Evolutionary conservation across 495 filamentous ascomycete genomes (phyloP).

Genomic region (Aspergillus carlsbadensis): DNA sequence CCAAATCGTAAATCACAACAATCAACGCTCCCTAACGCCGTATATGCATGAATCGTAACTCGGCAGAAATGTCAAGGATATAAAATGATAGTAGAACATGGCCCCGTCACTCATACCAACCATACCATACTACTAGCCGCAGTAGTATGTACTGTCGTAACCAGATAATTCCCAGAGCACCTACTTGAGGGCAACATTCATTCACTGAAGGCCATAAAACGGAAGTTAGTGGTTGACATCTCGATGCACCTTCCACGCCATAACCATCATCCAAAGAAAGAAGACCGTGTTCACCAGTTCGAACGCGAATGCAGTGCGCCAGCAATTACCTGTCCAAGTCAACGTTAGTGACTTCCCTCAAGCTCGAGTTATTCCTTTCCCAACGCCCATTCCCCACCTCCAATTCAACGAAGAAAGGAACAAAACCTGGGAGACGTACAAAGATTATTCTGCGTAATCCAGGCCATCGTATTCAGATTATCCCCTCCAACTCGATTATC

Average conservation of each 20-base stretch:
- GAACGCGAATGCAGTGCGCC: conserved; percentile 61
- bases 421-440: conserved; percentile 52
- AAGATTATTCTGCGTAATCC: conserved; percentile 82
- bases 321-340: conserved; percentile 46
- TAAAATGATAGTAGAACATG: background rate
- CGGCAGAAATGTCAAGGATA: background rate
- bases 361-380: background rate
- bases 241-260: conserved; percentile 84
- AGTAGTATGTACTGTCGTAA: background rate
- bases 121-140: background rate
- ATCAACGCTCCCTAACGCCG: too few relatives aligned
- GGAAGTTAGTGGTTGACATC: conserved; percentile 53
- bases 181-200: too few relatives aligned
- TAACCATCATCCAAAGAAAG: conserved; percentile 91
- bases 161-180: conserved; percentile 3
- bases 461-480: conserved; percentile 73
- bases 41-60: background rate
- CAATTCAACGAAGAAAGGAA: background rate
- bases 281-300: conserved; percentile 80
- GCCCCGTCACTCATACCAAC: too few relatives aligned
- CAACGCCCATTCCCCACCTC: too few relatives aligned
- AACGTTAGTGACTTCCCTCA: background rate
- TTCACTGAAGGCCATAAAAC: too few relatives aligned
- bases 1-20: conserved; percentile 1
- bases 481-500: conserved; percentile 56